phyloP scores from a whole-genome alignment of 2,329 filamentous ascomycete species.

The Cladophialophora exuberans region DNA sequence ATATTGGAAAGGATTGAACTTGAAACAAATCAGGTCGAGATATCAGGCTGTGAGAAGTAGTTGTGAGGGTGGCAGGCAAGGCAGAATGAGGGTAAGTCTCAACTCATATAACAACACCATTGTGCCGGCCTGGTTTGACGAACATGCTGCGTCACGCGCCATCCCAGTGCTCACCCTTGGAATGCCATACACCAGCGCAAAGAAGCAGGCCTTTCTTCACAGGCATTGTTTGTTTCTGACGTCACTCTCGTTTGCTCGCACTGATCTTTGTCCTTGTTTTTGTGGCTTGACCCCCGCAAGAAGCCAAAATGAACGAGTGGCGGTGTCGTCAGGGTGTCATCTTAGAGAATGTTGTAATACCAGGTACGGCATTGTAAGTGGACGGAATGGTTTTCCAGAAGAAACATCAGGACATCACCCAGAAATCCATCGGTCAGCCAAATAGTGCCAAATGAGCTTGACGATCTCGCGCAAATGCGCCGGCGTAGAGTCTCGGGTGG shows the following conservation, averaged over 20 bases:
- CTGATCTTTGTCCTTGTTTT: no score
- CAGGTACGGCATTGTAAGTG: background rate
- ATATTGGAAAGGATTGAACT: constrained; percentile 10
- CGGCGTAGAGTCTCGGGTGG: no score
- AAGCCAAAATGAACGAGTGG: constrained; percentile 2
- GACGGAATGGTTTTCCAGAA: no score
- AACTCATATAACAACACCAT: background rate
- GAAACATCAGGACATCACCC: no score
- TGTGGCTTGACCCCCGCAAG: constrained; percentile 20
- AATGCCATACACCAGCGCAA: constrained; percentile 3
- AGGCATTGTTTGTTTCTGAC: constrained; percentile 23
- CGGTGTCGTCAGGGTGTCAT: background rate
- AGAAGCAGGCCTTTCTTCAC: background rate
- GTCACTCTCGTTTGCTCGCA: no score
- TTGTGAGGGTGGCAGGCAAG: background rate
- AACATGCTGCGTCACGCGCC: constrained; percentile 14
- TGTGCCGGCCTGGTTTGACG: background rate
- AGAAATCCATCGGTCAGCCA: no score
- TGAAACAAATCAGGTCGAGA: background rate
- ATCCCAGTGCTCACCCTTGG: constrained; percentile 1
- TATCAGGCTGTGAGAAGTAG: background rate
- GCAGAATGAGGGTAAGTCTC: background rate
- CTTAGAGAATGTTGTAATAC: background rate
- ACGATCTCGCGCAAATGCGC: no score
- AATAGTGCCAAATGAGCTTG: no score